Evolutionary conservation across 1,139 yeast genomes (phyloP).

Genomic region (Candida labiduridarum): DNA sequence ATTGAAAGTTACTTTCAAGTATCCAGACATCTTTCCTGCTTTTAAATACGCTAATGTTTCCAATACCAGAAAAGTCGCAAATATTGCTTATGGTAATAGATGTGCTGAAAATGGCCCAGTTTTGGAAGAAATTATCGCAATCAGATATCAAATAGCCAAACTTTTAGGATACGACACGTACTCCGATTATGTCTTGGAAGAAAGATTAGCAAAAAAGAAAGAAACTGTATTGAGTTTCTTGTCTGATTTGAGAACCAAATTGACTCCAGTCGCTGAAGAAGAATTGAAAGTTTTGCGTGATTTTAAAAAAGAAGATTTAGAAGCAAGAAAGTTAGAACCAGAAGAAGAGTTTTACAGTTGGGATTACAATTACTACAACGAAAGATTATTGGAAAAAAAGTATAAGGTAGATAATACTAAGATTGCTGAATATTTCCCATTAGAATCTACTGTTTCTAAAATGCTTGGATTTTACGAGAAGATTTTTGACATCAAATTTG

Average conservation of each 20-base stretch:
- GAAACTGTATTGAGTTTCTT: constrained; percentile 62
- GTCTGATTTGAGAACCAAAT: constrained; percentile 57
- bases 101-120: constrained; percentile 63
- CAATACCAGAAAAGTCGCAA: constrained; percentile 67
- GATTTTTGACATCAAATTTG: constrained; percentile 68
- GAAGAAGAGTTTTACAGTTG: constrained; percentile 60
- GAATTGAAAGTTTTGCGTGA: constrained; percentile 53
- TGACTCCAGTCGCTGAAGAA: constrained; percentile 57
- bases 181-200: constrained; percentile 71
- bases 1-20: constrained; percentile 74
- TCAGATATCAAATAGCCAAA: constrained; percentile 64
- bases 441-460: constrained; percentile 62
- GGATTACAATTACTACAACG: constrained; percentile 73
- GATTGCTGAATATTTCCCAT: constrained; percentile 78
- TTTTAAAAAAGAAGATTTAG: constrained; percentile 57
- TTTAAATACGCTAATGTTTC: constrained; percentile 66
- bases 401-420: constrained; percentile 72
- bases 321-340: constrained; percentile 40
- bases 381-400: constrained; percentile 62
- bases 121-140: constrained; percentile 57
- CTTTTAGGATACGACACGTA: constrained; percentile 66
- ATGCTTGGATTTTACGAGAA: constrained; percentile 74
- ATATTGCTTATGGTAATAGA: constrained; percentile 66
- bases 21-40: constrained; percentile 80
- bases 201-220: constrained; percentile 76